phyloP scores from a whole-genome alignment of 208 protist species.

The Leishmania braziliensis region DNA sequence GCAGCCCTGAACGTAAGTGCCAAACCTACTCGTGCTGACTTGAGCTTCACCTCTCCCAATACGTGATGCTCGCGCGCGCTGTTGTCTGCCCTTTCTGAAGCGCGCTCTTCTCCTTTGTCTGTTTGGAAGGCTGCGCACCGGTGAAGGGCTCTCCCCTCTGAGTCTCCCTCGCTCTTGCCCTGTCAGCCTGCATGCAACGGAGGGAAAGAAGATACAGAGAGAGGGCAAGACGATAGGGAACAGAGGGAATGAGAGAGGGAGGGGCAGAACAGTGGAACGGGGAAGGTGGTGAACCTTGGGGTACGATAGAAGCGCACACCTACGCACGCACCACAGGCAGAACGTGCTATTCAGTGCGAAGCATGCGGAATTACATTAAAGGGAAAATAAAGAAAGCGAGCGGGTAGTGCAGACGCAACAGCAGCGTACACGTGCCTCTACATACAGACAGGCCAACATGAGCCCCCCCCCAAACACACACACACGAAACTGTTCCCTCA shows the following conservation, averaged over 20 bases:
- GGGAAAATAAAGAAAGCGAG: background rate
- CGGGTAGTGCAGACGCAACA: background rate
- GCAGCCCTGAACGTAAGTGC: background rate
- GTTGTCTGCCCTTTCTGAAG: background rate
- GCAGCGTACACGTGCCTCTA: background rate
- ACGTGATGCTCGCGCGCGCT: background rate
- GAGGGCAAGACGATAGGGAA: background rate
- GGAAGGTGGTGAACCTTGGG: background rate
- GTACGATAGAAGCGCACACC: background rate
- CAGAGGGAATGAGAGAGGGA: conserved; percentile 16
- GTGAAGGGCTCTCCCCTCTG: background rate
- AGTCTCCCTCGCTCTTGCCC: background rate
- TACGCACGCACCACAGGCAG: background rate
- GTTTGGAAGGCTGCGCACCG: background rate
- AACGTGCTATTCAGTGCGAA: background rate
- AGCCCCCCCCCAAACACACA: background rate
- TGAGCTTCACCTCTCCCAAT: background rate
- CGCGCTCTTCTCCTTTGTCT: background rate
- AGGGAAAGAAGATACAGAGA: conserved; percentile 5
- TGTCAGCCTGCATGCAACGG: background rate
- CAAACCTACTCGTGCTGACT: background rate
- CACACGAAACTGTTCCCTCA: background rate
- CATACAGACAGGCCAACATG: background rate
- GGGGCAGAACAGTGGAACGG: conserved; percentile 1
- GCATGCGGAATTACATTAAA: background rate